Evolutionary conservation across 106 monocot species (phyloP).

Genomic region (Apostasia ramifera): DNA sequence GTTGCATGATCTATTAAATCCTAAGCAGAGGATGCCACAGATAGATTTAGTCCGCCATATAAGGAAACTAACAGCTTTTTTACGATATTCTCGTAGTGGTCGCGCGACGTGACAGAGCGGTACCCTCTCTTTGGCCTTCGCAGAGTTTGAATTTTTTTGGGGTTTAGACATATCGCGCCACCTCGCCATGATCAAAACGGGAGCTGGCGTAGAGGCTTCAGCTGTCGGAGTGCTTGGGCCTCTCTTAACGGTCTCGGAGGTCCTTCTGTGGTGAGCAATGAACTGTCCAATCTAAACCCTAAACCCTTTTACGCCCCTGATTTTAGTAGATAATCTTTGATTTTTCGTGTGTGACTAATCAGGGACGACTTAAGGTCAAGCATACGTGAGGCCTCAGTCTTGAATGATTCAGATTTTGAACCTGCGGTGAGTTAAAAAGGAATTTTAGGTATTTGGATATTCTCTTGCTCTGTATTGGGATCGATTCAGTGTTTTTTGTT

Average conservation of each 20-base stretch:
- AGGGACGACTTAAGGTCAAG: slow-evolving; percentile 8
- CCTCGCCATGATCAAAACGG: not conserved
- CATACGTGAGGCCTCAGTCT: not conserved
- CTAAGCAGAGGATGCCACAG: too few species aligned
- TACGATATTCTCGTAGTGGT: too few species aligned
- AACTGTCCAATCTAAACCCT: not conserved
- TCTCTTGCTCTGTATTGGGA: too few species aligned
- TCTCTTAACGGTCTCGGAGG: slow-evolving; percentile 37
- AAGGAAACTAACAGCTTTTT: too few species aligned
- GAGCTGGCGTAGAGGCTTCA: slow-evolving; percentile 3
- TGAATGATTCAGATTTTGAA: not conserved
- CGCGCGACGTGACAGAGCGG: too few species aligned
- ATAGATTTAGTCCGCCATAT: too few species aligned
- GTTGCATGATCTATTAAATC: too few species aligned
- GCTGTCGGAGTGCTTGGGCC: slow-evolving; percentile 15
- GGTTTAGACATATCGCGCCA: too few species aligned
- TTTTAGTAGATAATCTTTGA: not conserved
- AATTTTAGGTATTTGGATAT: too few species aligned
- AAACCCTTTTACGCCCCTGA: not conserved
- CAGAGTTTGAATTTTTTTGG: too few species aligned
- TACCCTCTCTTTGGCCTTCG: too few species aligned
- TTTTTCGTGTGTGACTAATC: not conserved
- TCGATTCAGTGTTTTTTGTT: too few species aligned
- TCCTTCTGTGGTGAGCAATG: slow-evolving; percentile 25
- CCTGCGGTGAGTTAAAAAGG: not conserved